A percentile compares a stretch with the other conserved stretches of the same genome.
Conservation (phyloP, 192 early-diverging fungal species). For the Piromyces sp. region DNA sequence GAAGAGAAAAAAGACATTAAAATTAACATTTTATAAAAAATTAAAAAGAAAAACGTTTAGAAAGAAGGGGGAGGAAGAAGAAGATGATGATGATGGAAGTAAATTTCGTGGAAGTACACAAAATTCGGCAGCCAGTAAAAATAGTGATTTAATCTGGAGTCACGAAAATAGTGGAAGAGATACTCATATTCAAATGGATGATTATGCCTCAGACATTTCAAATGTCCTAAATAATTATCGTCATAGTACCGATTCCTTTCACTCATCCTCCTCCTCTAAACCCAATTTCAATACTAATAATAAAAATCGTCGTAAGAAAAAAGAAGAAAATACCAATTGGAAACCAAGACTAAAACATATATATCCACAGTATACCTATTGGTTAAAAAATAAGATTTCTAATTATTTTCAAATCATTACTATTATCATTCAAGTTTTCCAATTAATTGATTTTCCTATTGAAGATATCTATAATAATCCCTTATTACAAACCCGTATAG, state of each 20-base stretch:
- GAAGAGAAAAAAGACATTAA: neutral
- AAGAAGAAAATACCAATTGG: neutral
- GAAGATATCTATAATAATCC: neutral
- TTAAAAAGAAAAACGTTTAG: neutral
- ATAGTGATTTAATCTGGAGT: too few relatives aligned
- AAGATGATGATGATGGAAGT: too few relatives aligned
- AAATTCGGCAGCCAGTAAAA: too few relatives aligned
- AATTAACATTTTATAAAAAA: neutral
- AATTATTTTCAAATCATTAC: neutral
- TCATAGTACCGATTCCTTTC: too few relatives aligned
- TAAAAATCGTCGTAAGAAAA: too few relatives aligned
- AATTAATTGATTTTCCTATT: neutral
- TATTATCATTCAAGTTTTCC: neutral
- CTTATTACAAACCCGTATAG: neutral
- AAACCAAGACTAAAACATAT: neutral
- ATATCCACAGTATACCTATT: neutral
- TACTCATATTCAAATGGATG: too few relatives aligned
- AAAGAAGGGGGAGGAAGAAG: neutral
- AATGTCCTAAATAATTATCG: too few relatives aligned
- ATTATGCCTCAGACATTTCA: too few relatives aligned
- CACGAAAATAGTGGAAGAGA: too few relatives aligned
- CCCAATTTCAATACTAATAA: too few relatives aligned
- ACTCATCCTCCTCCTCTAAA: too few relatives aligned
- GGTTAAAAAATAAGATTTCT: neutral
- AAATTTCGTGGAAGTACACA: too few relatives aligned